phyloP scores from a whole-genome alignment of 345 rosid genomes.

The Bretschneidera sinensis region DNA sequence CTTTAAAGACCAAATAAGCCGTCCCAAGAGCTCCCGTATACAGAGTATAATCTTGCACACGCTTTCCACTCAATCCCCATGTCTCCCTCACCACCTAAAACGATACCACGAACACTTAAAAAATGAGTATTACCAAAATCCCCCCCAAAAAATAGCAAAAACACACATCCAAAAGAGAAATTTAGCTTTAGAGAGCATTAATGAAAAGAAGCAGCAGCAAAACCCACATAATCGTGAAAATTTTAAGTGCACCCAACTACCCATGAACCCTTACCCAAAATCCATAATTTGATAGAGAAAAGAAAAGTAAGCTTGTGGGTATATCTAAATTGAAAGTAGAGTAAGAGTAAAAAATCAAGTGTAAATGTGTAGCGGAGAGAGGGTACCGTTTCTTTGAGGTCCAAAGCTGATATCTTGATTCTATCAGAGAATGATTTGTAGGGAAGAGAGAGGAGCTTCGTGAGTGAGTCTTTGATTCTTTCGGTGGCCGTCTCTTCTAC shows the following conservation, averaged over 20 bases:
- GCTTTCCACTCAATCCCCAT: slow-evolving; percentile 40
- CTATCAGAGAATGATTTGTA: slow-evolving; percentile 26
- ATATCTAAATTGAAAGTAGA: neutral
- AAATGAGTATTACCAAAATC: too few relatives aligned
- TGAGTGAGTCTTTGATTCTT: slow-evolving; percentile 22
- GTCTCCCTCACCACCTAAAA: slow-evolving; percentile 55
- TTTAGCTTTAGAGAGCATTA: neutral
- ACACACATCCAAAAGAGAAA: neutral
- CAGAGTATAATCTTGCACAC: slow-evolving; percentile 46
- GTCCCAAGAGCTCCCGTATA: slow-evolving; percentile 65
- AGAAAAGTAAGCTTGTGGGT: neutral
- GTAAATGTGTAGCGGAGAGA: neutral
- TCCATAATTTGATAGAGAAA: too few relatives aligned
- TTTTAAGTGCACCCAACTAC: too few relatives aligned
- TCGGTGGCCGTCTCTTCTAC: slow-evolving; percentile 6
- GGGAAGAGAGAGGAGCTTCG: slow-evolving; percentile 39
- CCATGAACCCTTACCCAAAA: too few relatives aligned
- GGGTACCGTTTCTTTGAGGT: slow-evolving; percentile 39
- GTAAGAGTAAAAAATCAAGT: neutral
- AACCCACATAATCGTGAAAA: too few relatives aligned
- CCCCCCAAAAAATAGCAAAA: slow-evolving; percentile 8
- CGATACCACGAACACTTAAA: slow-evolving; percentile 9
- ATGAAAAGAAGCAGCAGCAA: too few relatives aligned
- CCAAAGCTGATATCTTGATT: slow-evolving; percentile 36
- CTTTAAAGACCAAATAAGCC: slow-evolving; percentile 53